phyloP scores from a whole-genome alignment of 2,329 filamentous ascomycete species.

The Aspergillus chevalieri region DNA sequence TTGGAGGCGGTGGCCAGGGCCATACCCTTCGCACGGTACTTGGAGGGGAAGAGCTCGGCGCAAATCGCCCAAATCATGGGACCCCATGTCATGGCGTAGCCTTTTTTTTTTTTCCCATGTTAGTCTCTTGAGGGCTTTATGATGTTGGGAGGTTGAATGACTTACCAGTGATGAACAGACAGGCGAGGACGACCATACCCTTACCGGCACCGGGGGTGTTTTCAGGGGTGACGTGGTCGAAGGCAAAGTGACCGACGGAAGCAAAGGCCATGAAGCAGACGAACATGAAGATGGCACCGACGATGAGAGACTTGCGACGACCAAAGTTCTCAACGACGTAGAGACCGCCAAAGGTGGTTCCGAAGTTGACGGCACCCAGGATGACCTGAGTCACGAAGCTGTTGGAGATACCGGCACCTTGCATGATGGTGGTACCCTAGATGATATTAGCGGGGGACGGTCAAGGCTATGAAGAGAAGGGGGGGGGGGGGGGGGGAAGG shows the following conservation, averaged over 20 bases:
- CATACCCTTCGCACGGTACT: constrained; percentile 65
- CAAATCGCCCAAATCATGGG: constrained; percentile 50
- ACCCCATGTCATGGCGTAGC: constrained; percentile 64
- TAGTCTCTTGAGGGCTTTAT: not conserved
- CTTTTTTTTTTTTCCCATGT: constrained; percentile 15
- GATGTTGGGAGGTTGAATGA: not conserved
- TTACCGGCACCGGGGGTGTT: constrained; percentile 50
- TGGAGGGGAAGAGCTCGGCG: constrained; percentile 38
- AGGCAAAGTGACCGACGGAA: constrained; percentile 45
- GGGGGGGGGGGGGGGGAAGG: not conserved
- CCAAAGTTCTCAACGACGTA: constrained; percentile 65
- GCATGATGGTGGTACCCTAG: constrained; percentile 47
- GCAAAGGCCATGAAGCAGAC: constrained; percentile 61
- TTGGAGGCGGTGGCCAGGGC: constrained; percentile 73
- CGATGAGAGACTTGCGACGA: constrained; percentile 61
- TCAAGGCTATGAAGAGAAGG: not conserved
- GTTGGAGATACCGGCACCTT: constrained; percentile 59
- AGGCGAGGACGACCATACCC: constrained; percentile 65
- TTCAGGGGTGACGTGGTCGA: constrained; percentile 34
- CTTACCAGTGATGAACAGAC: constrained; percentile 57
- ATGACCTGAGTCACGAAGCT: constrained; percentile 61
- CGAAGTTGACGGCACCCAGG: constrained; percentile 61
- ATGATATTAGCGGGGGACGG: constrained; percentile 6
- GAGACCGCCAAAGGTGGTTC: constrained; percentile 59
- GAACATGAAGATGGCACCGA: constrained; percentile 62